Evolutionary conservation across 805 yeast species (phyloP), one percentile per base, ranked within the genome.

Genomic region (Metschnikowia orientalis): DNA sequence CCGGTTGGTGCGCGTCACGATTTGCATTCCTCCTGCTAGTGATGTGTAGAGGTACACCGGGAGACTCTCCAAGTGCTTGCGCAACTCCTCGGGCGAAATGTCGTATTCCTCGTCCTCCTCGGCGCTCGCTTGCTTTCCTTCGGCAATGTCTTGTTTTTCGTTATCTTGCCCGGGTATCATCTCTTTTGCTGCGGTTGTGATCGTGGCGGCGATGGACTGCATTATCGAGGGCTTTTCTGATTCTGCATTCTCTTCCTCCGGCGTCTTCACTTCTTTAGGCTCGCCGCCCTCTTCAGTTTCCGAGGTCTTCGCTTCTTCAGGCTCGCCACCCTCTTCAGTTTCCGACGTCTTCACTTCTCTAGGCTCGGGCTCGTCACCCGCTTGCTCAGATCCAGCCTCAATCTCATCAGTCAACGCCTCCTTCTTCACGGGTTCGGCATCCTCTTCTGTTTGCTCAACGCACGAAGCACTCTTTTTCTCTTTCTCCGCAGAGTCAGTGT

Each of bases 21-120:
- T 76, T 54, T 81, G 83, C 71, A 77, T 79, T 1, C 92, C 94
- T 17, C 95, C 94, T 0, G 95, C 90, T 26, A 87, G 65, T 0
- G 96, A 89, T 0, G 96, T 88, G 61, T 69, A 87, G 16, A 88
- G 55, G 55, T 76, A 86, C 14, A 87, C 79, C 2, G 92, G 89
- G 37, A 54, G 63, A n/a, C 67, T 49, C 39, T 65, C 63, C 29
- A 65, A 50, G 42, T 67, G 69, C 45, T 60, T 59, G 30, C 68
- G 61, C 28, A 64, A 46, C 33, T 66, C 72, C 40, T 63, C 71
- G 5, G 69, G 63, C 6, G 67, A 57, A 4, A 67, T 48, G 17
- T 59, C 60, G 15, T 58, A 54, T 13, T 51, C 53, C 8, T 55
- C 64, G 4, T 42, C 42, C 8, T 41, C 54, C 5, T 42, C 42